Percentiles rank a stretch among this genome's conserved stretches.
phyloP scores from a whole-genome alignment of 768 basidiomycete genomes.

The Termitomyces heimii region DNA sequence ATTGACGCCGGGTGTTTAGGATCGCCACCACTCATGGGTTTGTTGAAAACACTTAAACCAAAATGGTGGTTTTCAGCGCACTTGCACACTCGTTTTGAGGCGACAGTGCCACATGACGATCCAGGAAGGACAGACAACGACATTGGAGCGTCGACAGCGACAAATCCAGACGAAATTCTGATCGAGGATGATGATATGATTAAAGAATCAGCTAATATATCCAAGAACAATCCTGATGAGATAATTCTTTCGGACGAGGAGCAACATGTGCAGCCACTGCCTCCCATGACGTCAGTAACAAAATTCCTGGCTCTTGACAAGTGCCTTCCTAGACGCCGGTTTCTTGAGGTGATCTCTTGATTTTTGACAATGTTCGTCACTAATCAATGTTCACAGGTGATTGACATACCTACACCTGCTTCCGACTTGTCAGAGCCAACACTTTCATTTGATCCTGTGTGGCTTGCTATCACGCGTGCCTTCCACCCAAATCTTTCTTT shows the following conservation, averaged over 20 bases:
- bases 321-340: slow-evolving; percentile 69
- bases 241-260: slow-evolving; percentile 43
- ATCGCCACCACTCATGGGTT: slow-evolving; percentile 78
- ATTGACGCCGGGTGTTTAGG: slow-evolving; percentile 65
- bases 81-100: slow-evolving; percentile 83
- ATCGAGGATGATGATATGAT: slow-evolving; percentile 41
- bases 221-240: slow-evolving; percentile 28
- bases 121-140: background rate
- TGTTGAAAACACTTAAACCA: slow-evolving; percentile 69
- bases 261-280: slow-evolving; percentile 24
- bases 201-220: background rate
- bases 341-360: slow-evolving; percentile 59
- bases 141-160: background rate
- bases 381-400: slow-evolving; percentile 40
- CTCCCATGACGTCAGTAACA: slow-evolving; percentile 36
- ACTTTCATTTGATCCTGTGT: slow-evolving; percentile 79
- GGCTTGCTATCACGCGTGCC: slow-evolving; percentile 90
- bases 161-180: slow-evolving; percentile 32
- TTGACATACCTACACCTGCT: slow-evolving; percentile 47
- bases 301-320: slow-evolving; percentile 90
- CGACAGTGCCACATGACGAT: slow-evolving; percentile 43
- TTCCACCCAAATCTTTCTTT: slow-evolving; percentile 76
- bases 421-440: slow-evolving; percentile 18
- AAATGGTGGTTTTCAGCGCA: slow-evolving; percentile 93
- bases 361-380: background rate